Evolutionary conservation across 257 asterid species (phyloP), one percentile per base, ranked within the genome.

Genomic region (Scutellaria baicalensis): DNA sequence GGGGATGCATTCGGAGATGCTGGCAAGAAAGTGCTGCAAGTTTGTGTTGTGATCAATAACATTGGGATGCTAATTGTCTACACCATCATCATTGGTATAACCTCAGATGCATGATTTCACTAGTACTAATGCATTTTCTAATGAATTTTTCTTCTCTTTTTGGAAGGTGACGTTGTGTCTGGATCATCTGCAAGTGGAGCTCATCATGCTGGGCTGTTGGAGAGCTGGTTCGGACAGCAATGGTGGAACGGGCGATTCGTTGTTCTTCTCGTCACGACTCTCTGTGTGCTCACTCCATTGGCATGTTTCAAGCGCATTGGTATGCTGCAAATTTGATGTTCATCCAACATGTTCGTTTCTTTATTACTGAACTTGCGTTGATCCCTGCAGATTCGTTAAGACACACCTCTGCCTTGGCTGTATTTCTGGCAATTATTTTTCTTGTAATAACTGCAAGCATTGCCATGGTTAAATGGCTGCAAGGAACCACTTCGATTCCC

Each of bases 51-150:
- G 66, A 66, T 83, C 39, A 84, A 84, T 72, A 87, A 84, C 60
- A 70, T 81, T 13, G 93, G 93, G 4, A 42, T 87, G 13, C 83
- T 84, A 3, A 71, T 83, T 43, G 90, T 87, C 6, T 87, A 84
- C 82, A 83, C 81, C 87, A 87, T 87, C 58, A 87, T 87, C 4
- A 81, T 87, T 36, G 94, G 94, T 85, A 70, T 44, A 61, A 42
- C 12, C 43, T 14, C n/a, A 9, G 60, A 6, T 31, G n/a, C n/a
- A n/a, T n/a, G 64, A 18, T 11, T 21, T 44, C 1, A 35, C 5
- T 1, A 9, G n/a, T 44, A 0, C 10, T n/a, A 23, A 54, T 21
- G 38, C 8, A 13, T 57, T 36, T 9, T 21, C 9, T 1, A 9
- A 48, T 57, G 31, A 56, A 9, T 31, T 6, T 58, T 16, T 67